Evolutionary conservation across 495 filamentous ascomycete species (phyloP).

Genomic region (Lentithecium fluviatile): DNA sequence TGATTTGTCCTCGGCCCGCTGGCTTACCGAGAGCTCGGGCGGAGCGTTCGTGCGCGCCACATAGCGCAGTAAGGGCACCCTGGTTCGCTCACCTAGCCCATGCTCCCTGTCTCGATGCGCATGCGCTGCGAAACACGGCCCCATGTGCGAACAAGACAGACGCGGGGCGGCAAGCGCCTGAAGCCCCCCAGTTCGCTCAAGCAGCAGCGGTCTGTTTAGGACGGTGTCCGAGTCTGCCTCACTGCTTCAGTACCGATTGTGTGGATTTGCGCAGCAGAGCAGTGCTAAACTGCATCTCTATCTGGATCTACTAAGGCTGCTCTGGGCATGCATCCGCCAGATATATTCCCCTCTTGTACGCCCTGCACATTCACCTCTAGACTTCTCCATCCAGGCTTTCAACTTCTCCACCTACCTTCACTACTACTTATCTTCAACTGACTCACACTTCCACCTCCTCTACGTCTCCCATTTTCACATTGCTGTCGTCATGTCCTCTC

Average conservation of each 20-base stretch:
- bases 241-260: background rate
- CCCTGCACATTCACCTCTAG: background rate
- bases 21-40: conserved; percentile 9
- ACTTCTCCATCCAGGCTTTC: background rate
- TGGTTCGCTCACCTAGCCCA: background rate
- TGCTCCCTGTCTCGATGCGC: conserved; percentile 8
- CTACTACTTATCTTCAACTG: background rate
- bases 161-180: conserved; percentile 7
- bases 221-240: conserved; percentile 22
- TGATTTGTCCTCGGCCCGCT: conserved; percentile 24
- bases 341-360: background rate
- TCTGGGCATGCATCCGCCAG: background rate
- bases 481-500: conserved; percentile 16
- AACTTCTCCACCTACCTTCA: background rate
- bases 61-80: background rate
- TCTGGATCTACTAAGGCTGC: background rate
- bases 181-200: conserved; percentile 6
- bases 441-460: background rate
- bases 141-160: conserved; percentile 12
- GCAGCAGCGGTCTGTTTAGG: background rate
- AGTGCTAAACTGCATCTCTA: conserved; percentile 8
- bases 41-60: conserved; percentile 3
- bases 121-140: conserved; percentile 16
- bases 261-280: conserved; percentile 7
- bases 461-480: background rate